Evolutionary conservation across 768 basidiomycete species (phyloP).

Genomic region (Coprinopsis cinerea): DNA sequence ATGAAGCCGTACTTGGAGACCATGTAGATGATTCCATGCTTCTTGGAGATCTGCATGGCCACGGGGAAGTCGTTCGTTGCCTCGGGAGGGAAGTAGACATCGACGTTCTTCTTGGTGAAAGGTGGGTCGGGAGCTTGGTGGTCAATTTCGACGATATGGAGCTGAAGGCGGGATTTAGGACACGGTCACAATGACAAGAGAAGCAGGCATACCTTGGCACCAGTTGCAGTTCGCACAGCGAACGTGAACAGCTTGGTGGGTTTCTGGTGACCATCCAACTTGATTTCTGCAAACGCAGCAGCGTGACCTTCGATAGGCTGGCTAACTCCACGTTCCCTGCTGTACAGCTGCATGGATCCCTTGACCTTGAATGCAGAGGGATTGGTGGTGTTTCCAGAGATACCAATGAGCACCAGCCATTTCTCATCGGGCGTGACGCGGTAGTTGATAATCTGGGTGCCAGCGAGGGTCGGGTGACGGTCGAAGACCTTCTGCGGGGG

Average conservation of each 20-base stretch:
- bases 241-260: slow-evolving; percentile 92
- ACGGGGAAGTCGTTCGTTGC: slow-evolving; percentile 99
- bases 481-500: slow-evolving; percentile 92
- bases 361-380: slow-evolving; percentile 98
- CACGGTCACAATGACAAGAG: slow-evolving; percentile 1
- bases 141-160: slow-evolving; percentile 98
- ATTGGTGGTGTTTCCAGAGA: slow-evolving; percentile 86
- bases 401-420: slow-evolving; percentile 96
- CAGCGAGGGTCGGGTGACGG: slow-evolving; percentile 88
- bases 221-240: slow-evolving; percentile 91
- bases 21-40: slow-evolving; percentile 94
- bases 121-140: slow-evolving; percentile 88
- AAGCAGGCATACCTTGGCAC: slow-evolving; percentile 75
- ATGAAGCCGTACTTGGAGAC: slow-evolving; percentile 99
- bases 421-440: slow-evolving; percentile 89
- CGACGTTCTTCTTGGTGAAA: slow-evolving; percentile 95
- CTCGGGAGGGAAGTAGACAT: slow-evolving; percentile 98
- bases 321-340: slow-evolving; percentile 84
- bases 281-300: slow-evolving; percentile 90
- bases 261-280: slow-evolving; percentile 81
- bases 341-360: slow-evolving; percentile 97
- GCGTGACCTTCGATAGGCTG: slow-evolving; percentile 99
- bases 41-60: slow-evolving; percentile 97
- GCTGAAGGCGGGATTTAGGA: slow-evolving; percentile 39
- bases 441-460: slow-evolving; percentile 98